Base-by-base conservation (phyloP, 2,329 filamentous ascomycete species). In the Macroventuria anomochaeta region DNA sequence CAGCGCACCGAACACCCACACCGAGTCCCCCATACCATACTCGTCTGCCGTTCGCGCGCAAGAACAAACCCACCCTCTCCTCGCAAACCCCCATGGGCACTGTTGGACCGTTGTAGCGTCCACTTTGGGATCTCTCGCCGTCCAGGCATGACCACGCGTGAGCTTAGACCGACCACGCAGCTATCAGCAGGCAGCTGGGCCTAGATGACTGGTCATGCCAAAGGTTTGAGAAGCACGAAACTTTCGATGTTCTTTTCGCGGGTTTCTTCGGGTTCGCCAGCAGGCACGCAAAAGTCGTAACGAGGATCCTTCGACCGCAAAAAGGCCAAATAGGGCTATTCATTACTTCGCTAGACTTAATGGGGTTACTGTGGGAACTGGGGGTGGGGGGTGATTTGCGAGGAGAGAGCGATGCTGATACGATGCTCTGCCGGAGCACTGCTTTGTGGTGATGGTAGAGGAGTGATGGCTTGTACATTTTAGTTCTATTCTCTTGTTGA, bases 401-500 rank as follows among this genome's bases (percentile, higher is more conserved):
- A 29, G 31, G 32, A 42, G 38, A 15, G 39, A 33, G 43, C 42
- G 31, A 43, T 20, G 32, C 46, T 31, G 46, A 42, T 29, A 38
- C 47, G 33, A 50, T 38, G 3, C 39, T 26, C 25, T 25, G 32
- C 32, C 39, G 11, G 39, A 44, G 26, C 20, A 33, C 47, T 51
- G 34, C 48, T 44, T 39, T 44, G 47, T 43, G 26, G 39, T 50
- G 39, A 43, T 51, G 47, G 21, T 21, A 28, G 48, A 11, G 34
- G 28, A 44, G 48, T 17, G 15, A 28, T 34, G 33, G 28, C 47
- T 51, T 18, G 15, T 15, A 43, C 39, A 26, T 31, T 23, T 25
- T 8, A 25, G n/a, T n/a, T n/a, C n/a, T n/a, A n/a, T n/a, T 3
- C 10, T 31, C 18, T 6, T 29, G 15, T 34, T 17, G 5, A 17